Conservation (phyloP, 2,329 filamentous ascomycete genomes). For the Apiospora saccharicola region DNA sequence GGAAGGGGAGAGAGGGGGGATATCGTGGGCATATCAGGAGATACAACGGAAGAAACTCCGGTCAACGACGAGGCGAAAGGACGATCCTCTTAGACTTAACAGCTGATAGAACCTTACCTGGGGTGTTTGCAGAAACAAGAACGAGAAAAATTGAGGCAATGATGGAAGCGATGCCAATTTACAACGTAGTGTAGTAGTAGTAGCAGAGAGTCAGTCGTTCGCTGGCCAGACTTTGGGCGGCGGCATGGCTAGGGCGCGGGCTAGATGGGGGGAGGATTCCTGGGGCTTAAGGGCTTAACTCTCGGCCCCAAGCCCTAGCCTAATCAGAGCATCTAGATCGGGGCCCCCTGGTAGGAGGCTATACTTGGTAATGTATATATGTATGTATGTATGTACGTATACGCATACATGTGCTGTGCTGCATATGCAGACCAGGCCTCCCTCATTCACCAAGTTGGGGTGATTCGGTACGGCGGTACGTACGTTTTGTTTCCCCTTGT, state of each 20-base stretch:
- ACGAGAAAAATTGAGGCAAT: background rate
- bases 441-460: constrained; percentile 16
- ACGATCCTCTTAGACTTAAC: background rate
- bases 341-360: background rate
- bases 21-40: background rate
- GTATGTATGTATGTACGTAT: background rate
- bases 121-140: background rate
- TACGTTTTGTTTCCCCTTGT: constrained; percentile 7
- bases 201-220: constrained; percentile 9
- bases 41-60: constrained; percentile 9
- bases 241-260: constrained; percentile 10
- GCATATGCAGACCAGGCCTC: constrained; percentile 13
- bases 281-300: constrained; percentile 22
- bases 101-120: background rate
- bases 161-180: background rate
- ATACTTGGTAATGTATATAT: constrained; percentile 18
- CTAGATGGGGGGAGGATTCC: constrained; percentile 5
- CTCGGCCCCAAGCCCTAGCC: constrained; percentile 14
- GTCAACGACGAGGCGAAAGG: background rate
- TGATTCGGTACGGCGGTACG: constrained; percentile 3
- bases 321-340: constrained; percentile 21
- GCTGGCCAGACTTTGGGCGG: constrained; percentile 9
- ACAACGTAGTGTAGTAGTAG: constrained; percentile 5
- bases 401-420: constrained; percentile 14
- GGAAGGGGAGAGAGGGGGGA: background rate